These are phyloP conservation scores for Lentinus polychrous DNA, from an alignment of 1,284 basidiomycete genomes.

Conservation along the genomic window DNA sequence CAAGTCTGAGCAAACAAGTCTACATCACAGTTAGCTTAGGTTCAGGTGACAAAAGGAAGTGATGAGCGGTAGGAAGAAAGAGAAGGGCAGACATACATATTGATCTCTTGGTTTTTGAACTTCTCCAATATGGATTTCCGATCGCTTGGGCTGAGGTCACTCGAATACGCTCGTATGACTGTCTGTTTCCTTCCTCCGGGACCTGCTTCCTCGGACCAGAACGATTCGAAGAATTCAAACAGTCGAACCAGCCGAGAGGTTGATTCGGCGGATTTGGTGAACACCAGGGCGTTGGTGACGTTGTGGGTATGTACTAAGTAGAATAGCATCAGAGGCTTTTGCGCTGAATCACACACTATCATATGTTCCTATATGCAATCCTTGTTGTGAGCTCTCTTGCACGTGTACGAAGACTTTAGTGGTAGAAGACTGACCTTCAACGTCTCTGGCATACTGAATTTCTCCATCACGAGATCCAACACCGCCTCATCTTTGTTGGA, in stretches of 20 bases:
- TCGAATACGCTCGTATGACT: conserved; percentile 74
- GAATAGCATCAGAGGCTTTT: conserved; percentile 89
- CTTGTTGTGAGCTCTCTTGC: conserved; percentile 1
- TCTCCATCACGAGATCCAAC: conserved; percentile 58
- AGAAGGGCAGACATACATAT: conserved; percentile 55
- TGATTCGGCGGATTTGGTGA: conserved; percentile 94
- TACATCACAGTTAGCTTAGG: conserved; percentile 24
- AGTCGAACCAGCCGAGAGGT: conserved; percentile 79
- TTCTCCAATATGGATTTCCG: conserved; percentile 73
- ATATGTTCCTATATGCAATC: conserved; percentile 67
- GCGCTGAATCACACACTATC: conserved; percentile 70
- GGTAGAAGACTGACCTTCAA: conserved; percentile 51
- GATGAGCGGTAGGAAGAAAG: background rate
- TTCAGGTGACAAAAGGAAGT: background rate
- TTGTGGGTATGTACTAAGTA: conserved; percentile 66
- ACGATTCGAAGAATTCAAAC: conserved; percentile 76
- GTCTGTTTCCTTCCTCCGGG: conserved; percentile 15
- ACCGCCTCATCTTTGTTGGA: conserved; percentile 31
- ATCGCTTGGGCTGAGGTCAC: conserved; percentile 73
- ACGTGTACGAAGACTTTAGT: background rate
- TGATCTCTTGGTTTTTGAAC: conserved; percentile 78
- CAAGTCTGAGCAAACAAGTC: conserved; percentile 91
- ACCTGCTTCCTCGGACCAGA: conserved; percentile 24
- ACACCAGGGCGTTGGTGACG: conserved; percentile 77
- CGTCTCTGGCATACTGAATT: conserved; percentile 77